Base-by-base conservation (phyloP, 768 basidiomycete genomes). In the Suillus fuscotomentosus region DNA sequence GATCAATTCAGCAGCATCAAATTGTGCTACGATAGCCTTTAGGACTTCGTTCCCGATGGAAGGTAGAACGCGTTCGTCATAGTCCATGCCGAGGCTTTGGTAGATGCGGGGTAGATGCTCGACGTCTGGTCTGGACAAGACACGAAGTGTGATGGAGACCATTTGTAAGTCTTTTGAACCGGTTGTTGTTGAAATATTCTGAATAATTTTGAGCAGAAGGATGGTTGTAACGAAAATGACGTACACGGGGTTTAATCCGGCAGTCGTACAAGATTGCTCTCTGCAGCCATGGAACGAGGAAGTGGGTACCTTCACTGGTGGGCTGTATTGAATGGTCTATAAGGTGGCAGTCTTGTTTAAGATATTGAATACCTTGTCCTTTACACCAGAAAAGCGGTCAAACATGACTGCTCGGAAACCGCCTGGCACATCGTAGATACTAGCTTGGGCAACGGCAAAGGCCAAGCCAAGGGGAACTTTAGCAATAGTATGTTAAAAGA, bases 91-190 rank as follows among this genome's bases (percentile, higher is more conserved):
- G 63, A 99, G 84, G 70, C 84, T 89, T 79, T 97, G 94, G 81
- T 99, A 99, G 74, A 99, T 97, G 80, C 88, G 93, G 22, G 97
- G 74, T 34, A 99, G 83, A 75, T 97, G 93, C 38, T 85, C 79
- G 42, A 90, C 86, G 78, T 99, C 95, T 20, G 97, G 97, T 60
- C 96, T 83, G 27, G 95, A 97, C 69, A 99, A 86, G 42, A 99
- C 97, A 63, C 97, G 92, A 60, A 99, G 85, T 0, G 97, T 99
- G 61, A 99, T 89, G 41, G 96, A 92, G 63, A 99, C 94, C 95
- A 98, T 99, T 78, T 99, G 97, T 79, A 99, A 80, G 76, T 99
- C 95, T 75, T 99, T 99, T 11, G 96, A 98, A 41, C 97, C 97
- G 27, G 97, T 99, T 2, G 93, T 97, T 2, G 97, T 98, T n/a